These are phyloP conservation scores for Digitaria exilis DNA, from an alignment of 202 grass and related monocot genomes.

Conservation along the genomic window DNA sequence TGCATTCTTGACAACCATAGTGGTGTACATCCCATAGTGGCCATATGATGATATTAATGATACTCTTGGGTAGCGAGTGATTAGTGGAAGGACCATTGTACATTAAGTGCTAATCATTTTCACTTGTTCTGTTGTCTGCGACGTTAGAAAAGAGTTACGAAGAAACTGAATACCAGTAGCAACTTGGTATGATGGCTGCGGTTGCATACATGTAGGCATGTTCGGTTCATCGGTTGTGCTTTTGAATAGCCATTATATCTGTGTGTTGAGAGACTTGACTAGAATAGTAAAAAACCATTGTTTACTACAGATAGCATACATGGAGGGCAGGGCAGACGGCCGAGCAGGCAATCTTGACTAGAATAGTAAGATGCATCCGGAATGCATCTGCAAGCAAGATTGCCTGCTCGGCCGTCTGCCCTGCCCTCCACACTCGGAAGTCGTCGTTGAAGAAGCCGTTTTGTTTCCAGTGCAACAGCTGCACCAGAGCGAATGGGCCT, in stretches of 20 bases:
- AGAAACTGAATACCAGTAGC: not conserved
- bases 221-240: too few species aligned
- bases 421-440: slow-evolving; percentile 67
- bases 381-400: slow-evolving; percentile 58
- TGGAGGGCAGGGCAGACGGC: too few species aligned
- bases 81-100: not conserved
- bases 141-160: too few species aligned
- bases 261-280: too few species aligned
- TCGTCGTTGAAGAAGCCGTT: slow-evolving; percentile 46
- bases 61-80: not conserved
- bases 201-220: too few species aligned
- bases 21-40: slow-evolving; percentile 6
- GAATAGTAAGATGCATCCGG: too few species aligned
- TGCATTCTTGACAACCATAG: slow-evolving; percentile 3
- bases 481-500: slow-evolving; percentile 59
- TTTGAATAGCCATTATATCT: too few species aligned
- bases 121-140: not conserved
- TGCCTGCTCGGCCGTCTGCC: slow-evolving; percentile 35
- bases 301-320: too few species aligned
- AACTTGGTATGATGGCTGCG: too few species aligned
- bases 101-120: not conserved
- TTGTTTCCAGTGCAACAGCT: slow-evolving; percentile 40
- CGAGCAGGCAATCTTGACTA: too few species aligned
- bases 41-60: not conserved
- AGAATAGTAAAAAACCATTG: too few species aligned